Percentiles rank a stretch among this genome's conserved stretches.
These are phyloP conservation scores for Cardamine resedifolia DNA, from an alignment of 345 rosid genomes.

Conservation along the genomic window DNA sequence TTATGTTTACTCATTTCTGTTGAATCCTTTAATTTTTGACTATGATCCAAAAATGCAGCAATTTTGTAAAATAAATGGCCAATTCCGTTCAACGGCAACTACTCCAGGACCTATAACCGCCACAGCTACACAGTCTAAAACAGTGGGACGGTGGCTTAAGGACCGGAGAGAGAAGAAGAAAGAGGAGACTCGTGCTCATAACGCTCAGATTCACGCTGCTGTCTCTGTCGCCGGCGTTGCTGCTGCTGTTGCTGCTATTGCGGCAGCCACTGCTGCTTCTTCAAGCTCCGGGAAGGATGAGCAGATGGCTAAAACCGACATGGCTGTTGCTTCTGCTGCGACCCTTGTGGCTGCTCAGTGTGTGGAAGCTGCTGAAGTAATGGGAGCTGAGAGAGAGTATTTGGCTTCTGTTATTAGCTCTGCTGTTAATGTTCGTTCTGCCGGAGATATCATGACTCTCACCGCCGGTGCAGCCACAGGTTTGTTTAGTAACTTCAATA, in stretches of 20 bases:
- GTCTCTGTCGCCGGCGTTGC: conserved; percentile 85
- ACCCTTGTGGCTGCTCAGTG: conserved; percentile 88
- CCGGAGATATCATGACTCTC: conserved; percentile 84
- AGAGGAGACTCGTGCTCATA: conserved; percentile 75
- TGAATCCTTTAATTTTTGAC: not conserved
- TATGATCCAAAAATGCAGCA: conserved; percentile 45
- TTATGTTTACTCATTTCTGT: conserved; percentile 15
- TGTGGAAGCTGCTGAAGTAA: conserved; percentile 82
- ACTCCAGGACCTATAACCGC: conserved; percentile 36
- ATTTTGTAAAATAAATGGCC: conserved; percentile 46
- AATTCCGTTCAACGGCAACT: conserved; percentile 43
- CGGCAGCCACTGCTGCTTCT: conserved; percentile 75
- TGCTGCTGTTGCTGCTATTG: conserved; percentile 81
- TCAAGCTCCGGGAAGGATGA: conserved; percentile 73
- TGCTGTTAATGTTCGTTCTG: conserved; percentile 74
- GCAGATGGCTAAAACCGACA: conserved; percentile 74
- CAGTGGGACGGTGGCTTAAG: conserved; percentile 83
- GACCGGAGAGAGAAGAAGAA: conserved; percentile 87
- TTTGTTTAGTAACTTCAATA: conserved; percentile 40
- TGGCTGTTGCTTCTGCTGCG: conserved; percentile 89
- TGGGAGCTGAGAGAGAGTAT: conserved; percentile 90
- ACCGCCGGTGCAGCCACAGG: conserved; percentile 95
- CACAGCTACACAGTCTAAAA: conserved; percentile 57
- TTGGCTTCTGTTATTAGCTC: conserved; percentile 74
- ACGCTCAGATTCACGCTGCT: conserved; percentile 88